Evolutionary conservation across 164 flowering plant species (phyloP).

Genomic region (Vitis labrusca): DNA sequence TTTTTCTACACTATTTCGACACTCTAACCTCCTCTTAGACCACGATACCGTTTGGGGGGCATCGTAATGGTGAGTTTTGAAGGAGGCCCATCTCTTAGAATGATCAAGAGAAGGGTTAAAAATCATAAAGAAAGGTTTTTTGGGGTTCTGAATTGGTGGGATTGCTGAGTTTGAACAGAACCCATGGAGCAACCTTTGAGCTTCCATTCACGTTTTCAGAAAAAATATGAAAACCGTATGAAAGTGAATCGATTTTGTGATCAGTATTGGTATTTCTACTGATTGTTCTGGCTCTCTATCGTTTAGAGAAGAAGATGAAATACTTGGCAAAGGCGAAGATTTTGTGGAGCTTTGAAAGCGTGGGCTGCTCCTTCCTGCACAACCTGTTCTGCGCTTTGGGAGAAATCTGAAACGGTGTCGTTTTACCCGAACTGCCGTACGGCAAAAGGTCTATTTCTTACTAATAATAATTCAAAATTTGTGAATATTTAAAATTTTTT

Average conservation of each 20-base stretch:
- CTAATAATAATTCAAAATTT: too few species aligned
- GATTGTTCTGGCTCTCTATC: too few species aligned
- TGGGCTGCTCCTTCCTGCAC: too few species aligned
- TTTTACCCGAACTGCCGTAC: too few species aligned
- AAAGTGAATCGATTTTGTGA: neutral
- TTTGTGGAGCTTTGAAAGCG: too few species aligned
- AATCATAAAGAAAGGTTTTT: neutral
- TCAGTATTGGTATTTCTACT: too few species aligned
- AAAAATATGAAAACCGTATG: neutral
- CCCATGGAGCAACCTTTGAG: slow-evolving; percentile 29
- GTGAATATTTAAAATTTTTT: too few species aligned
- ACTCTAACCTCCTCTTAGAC: slow-evolving; percentile 15
- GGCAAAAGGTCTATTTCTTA: too few species aligned
- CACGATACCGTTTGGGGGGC: slow-evolving; percentile 10
- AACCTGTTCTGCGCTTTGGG: too few species aligned
- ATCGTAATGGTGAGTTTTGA: slow-evolving; percentile 12
- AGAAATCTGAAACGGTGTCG: too few species aligned
- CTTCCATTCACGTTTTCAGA: slow-evolving; percentile 32
- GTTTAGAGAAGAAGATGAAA: too few species aligned
- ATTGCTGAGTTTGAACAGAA: slow-evolving; percentile 16
- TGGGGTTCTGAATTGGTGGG: slow-evolving; percentile 12
- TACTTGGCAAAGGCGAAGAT: too few species aligned
- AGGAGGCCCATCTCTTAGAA: slow-evolving; percentile 14
- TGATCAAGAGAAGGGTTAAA: slow-evolving; percentile 8
- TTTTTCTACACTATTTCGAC: slow-evolving; percentile 21